phyloP scores from a whole-genome alignment of 345 rosid species.

The Nasturtium officinale region DNA sequence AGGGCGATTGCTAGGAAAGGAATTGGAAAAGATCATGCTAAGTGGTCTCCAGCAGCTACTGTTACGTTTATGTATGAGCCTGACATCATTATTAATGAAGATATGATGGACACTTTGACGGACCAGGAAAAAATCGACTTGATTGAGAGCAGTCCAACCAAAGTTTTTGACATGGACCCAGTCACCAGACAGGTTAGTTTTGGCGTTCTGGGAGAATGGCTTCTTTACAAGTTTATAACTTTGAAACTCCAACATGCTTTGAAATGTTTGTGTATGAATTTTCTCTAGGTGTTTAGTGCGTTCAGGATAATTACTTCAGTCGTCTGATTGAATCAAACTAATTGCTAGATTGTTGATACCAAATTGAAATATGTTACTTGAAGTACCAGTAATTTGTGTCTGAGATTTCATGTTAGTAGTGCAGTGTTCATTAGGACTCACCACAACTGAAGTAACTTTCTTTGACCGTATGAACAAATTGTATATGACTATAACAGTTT shows the following conservation, averaged over 20 bases:
- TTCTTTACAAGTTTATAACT: conserved; percentile 1
- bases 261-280: neutral
- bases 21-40: conserved; percentile 94
- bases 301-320: neutral
- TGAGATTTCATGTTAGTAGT: neutral
- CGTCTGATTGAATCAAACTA: neutral
- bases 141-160: conserved; percentile 92
- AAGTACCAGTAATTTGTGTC: neutral
- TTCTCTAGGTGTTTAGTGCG: neutral
- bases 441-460: neutral
- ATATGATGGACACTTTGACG: conserved; percentile 75
- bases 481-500: neutral
- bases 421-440: neutral
- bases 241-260: neutral
- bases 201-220: neutral
- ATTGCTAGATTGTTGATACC: neutral
- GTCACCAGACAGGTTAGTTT: conserved; percentile 65
- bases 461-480: neutral
- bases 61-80: conserved; percentile 96
- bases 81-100: conserved; percentile 87
- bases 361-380: neutral
- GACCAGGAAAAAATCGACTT: conserved; percentile 68
- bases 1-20: conserved; percentile 97
- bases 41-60: conserved; percentile 99
- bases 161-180: conserved; percentile 73